These are phyloP conservation scores for Candida namnaoensis DNA, from an alignment of 805 yeast species.

Conservation along the genomic window DNA sequence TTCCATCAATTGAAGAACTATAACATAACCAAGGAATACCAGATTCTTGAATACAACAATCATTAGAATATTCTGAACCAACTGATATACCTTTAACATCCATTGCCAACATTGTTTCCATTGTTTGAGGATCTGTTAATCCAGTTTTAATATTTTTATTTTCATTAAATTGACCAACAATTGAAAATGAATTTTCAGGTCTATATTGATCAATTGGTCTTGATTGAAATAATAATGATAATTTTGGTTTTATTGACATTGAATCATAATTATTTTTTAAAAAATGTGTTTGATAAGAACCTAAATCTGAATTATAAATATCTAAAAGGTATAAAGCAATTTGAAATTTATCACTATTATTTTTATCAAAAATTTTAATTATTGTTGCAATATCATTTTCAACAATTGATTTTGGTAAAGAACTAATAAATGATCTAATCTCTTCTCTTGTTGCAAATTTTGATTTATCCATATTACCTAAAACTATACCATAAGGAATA, in stretches of 20 bases:
- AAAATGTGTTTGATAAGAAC: slow-evolving; percentile 28
- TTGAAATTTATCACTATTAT: slow-evolving; percentile 14
- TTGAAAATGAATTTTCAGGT: slow-evolving; percentile 25
- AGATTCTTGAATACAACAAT: slow-evolving; percentile 41
- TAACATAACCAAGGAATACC: slow-evolving; percentile 51
- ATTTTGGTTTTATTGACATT: slow-evolving; percentile 16
- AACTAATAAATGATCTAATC: slow-evolving; percentile 32
- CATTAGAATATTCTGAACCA: slow-evolving; percentile 67
- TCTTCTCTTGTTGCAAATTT: slow-evolving; percentile 34
- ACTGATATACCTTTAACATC: slow-evolving; percentile 50
- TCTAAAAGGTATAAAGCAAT: slow-evolving; percentile 44
- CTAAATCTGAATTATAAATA: slow-evolving; percentile 39
- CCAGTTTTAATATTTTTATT: slow-evolving; percentile 28
- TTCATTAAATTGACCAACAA: slow-evolving; percentile 27
- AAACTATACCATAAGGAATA: slow-evolving; percentile 51
- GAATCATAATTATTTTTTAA: slow-evolving; percentile 17
- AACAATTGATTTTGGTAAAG: slow-evolving; percentile 28
- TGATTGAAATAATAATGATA: slow-evolving; percentile 59
- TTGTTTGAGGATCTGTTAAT: slow-evolving; percentile 27
- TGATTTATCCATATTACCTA: slow-evolving; percentile 58
- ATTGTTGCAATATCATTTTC: slow-evolving; percentile 33
- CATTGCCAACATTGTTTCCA: slow-evolving; percentile 30
- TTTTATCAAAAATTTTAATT: slow-evolving; percentile 30
- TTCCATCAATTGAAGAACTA: slow-evolving; percentile 61
- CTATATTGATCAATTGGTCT: slow-evolving; percentile 58